A percentile compares a stretch with the other conserved stretches of the same genome.
Conservation (phyloP, 176 grass and related monocot species). For the Elymus sibiricus region DNA sequence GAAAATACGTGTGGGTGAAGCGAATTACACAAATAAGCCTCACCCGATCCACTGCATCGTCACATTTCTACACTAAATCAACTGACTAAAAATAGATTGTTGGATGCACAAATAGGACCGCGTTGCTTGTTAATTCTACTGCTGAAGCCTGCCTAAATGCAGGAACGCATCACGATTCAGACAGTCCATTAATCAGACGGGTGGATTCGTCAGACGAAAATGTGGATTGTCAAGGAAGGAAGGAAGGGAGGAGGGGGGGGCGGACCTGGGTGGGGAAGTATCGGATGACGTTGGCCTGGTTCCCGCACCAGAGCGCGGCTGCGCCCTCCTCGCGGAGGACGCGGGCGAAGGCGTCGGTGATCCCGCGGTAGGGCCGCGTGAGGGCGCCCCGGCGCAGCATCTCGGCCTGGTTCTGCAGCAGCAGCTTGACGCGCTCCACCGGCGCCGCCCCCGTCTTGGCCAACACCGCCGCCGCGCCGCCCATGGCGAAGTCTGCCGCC, state of each 20-base stretch:
- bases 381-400: conserved; percentile 70
- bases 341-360: conserved; percentile 62
- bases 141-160: no score
- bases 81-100: not conserved
- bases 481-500: conserved; percentile 79
- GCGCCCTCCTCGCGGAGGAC: conserved; percentile 74
- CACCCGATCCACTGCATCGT: no score
- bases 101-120: conserved; percentile 28
- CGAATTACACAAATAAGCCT: no score
- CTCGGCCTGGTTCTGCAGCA: conserved; percentile 92
- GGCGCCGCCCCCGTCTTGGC: conserved; percentile 83
- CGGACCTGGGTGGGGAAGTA: conserved; percentile 89
- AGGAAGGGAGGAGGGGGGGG: not conserved
- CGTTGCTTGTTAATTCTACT: no score
- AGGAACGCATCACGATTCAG: no score
- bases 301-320: conserved; percentile 75
- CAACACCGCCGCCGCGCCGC: conserved; percentile 66
- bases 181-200: no score
- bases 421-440: conserved; percentile 86
- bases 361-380: conserved; percentile 64
- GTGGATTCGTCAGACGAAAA: no score
- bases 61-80: no score
- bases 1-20: no score
- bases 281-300: conserved; percentile 95
- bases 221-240: no score